Base-by-base conservation (phyloP, 805 yeast genomes). In the Grigorovia humatica region DNA sequence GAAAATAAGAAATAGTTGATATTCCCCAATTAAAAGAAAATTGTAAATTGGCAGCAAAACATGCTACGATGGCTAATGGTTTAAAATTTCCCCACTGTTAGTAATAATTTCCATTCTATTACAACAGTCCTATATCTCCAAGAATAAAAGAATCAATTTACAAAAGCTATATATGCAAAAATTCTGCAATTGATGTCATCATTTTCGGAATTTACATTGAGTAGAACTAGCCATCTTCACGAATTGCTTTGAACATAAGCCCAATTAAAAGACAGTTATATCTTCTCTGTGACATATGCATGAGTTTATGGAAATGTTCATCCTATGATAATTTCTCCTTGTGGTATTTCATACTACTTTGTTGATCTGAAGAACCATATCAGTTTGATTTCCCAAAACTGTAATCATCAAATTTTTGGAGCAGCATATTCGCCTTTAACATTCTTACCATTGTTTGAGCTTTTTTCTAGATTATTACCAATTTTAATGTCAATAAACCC, bases 81-180 rank as follows among this genome's bases (percentile, higher is more conserved):
- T 63, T 52, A 43, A 69, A 55, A 45, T 70, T 71, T 76, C 57
- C 57, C 79, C 53, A n/a, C n/a, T n/a, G n/a, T n/a, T 52, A 65
- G 64, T 59, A 82, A 47, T 55, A 76, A 66, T 51, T 72, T 46
- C 56, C 75, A 70, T 8, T 68, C 63, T 2, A 81, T 68, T n/a
- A 78, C 60, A 40, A 73, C 71, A 48, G 71, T 60, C 46, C 75
- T 58, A 46, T 76, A 72, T 48, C 71, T 72, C 73, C 75, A 77
- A 49, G n/a, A 70, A 64, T 79, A 82, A 57, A 69, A 81, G 40
- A 79, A 68, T 83, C 85, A 82, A 40, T 81, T 68, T 1, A 88
- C 88, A 64, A 79, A 65, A 0, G 74, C 72, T 18, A 74, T 70
- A 47, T 74, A 72, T 1, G 64, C 53, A 44, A 70, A 70, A 81